These are phyloP conservation scores for Schwanniomyces yamadae DNA, from an alignment of 805 yeast species.

Conservation along the genomic window DNA sequence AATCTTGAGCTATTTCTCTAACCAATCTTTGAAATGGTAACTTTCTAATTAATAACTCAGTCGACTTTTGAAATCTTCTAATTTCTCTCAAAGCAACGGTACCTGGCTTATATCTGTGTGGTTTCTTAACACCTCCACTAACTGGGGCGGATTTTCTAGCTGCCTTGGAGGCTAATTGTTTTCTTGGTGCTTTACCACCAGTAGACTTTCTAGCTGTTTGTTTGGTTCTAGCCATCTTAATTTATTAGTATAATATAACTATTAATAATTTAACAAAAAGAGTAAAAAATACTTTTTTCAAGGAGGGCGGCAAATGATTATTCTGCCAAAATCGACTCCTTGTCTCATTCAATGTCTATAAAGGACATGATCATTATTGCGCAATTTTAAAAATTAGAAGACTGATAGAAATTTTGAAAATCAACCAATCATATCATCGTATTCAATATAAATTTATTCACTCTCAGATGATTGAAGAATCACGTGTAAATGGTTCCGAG, in stretches of 20 bases:
- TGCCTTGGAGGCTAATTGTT: conserved; percentile 87
- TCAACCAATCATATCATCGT: conserved; percentile 5
- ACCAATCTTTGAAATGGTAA: conserved; percentile 97
- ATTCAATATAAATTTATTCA: too few relatives aligned
- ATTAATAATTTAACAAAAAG: neutral
- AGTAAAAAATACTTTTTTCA: neutral
- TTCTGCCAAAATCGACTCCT: neutral
- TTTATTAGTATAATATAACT: neutral
- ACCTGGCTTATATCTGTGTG: conserved; percentile 97
- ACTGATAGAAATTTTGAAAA: neutral
- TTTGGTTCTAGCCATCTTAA: conserved; percentile 83
- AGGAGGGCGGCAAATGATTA: conserved; percentile 3
- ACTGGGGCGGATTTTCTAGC: conserved; percentile 93
- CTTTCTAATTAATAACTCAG: conserved; percentile 92
- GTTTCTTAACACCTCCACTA: conserved; percentile 90
- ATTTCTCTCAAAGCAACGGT: conserved; percentile 95
- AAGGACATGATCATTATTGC: conserved; percentile 4
- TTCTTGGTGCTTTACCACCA: conserved; percentile 96
- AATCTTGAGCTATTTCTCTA: conserved; percentile 93
- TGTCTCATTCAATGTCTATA: conserved; percentile 1
- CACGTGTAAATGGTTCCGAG: too few relatives aligned
- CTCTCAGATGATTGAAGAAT: too few relatives aligned
- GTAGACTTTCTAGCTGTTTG: conserved; percentile 94
- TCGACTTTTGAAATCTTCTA: conserved; percentile 95
- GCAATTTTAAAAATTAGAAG: conserved; percentile 1